These are phyloP conservation scores for Physcia stellaris DNA, from an alignment of 495 filamentous ascomycete species.

Conservation along the genomic window DNA sequence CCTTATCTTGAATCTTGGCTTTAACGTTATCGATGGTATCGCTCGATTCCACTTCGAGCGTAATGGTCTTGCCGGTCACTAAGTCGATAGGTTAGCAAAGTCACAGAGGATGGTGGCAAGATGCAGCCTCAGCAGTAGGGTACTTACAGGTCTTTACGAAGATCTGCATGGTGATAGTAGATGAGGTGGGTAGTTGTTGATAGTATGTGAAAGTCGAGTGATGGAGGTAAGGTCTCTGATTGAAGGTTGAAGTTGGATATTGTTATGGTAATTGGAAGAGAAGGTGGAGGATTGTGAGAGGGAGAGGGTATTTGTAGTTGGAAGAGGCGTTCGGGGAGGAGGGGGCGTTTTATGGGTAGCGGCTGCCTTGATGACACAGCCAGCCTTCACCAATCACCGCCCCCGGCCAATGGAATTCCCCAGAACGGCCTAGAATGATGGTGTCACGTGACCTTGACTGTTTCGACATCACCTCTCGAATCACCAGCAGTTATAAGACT, in stretches of 20 bases:
- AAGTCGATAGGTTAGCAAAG: slow-evolving; percentile 18
- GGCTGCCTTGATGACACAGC: not conserved
- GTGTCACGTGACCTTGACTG: no score
- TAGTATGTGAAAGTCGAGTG: no score
- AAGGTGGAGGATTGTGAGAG: slow-evolving; percentile 7
- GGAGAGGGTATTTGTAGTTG: slow-evolving; percentile 1
- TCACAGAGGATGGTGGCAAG: slow-evolving; percentile 8
- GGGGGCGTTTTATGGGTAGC: not conserved
- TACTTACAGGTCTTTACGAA: slow-evolving; percentile 92
- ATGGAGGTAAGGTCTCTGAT: no score
- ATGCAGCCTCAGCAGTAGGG: slow-evolving; percentile 12
- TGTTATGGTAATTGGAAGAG: slow-evolving; percentile 4
- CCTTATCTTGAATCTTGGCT: slow-evolving; percentile 98
- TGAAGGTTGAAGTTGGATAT: slow-evolving; percentile 12
- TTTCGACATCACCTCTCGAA: no score
- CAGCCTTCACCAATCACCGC: no score
- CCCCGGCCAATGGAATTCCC: no score
- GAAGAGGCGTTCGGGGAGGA: not conserved
- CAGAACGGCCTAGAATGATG: no score
- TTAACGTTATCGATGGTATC: slow-evolving; percentile 99
- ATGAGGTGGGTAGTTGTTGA: no score
- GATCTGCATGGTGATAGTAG: slow-evolving; percentile 66
- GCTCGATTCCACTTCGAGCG: slow-evolving; percentile 93
- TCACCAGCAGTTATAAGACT: no score
- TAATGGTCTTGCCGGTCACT: slow-evolving; percentile 99